Evolutionary conservation across 768 basidiomycete species (phyloP).

Genomic region (Omphalotus guepiniiformis): DNA sequence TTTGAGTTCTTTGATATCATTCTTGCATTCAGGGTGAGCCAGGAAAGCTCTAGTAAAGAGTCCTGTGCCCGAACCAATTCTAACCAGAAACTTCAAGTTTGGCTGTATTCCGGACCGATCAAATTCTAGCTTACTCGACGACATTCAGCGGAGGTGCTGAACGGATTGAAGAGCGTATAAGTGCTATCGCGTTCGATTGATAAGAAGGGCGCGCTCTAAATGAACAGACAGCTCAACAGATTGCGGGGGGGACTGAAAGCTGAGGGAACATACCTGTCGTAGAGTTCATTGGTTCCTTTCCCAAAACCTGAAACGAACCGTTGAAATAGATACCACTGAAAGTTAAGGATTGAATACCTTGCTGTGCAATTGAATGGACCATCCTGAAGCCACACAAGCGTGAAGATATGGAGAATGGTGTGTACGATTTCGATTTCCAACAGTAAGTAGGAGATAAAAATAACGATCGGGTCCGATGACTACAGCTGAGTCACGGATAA

Average conservation of each 20-base stretch:
- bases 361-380: conserved; percentile 6
- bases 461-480: too few relatives aligned
- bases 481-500: too few relatives aligned
- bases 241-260: neutral
- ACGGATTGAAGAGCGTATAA: conserved; percentile 49
- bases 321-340: too few relatives aligned
- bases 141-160: conserved; percentile 46
- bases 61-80: conserved; percentile 83
- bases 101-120: neutral
- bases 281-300: conserved; percentile 77
- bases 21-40: conserved; percentile 52
- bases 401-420: too few relatives aligned
- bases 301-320: too few relatives aligned
- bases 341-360: too few relatives aligned
- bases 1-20: conserved; percentile 46
- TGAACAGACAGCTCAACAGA: neutral
- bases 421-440: too few relatives aligned
- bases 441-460: too few relatives aligned
- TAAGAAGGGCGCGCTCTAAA: conserved; percentile 80
- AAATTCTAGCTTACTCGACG: conserved; percentile 55
- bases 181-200: conserved; percentile 54
- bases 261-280: conserved; percentile 50
- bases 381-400: too few relatives aligned
- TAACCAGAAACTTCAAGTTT: conserved; percentile 23
- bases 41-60: conserved; percentile 84